These are phyloP conservation scores for Paxillus rubicundulus DNA, from an alignment of 768 basidiomycete species.

Conservation along the genomic window DNA sequence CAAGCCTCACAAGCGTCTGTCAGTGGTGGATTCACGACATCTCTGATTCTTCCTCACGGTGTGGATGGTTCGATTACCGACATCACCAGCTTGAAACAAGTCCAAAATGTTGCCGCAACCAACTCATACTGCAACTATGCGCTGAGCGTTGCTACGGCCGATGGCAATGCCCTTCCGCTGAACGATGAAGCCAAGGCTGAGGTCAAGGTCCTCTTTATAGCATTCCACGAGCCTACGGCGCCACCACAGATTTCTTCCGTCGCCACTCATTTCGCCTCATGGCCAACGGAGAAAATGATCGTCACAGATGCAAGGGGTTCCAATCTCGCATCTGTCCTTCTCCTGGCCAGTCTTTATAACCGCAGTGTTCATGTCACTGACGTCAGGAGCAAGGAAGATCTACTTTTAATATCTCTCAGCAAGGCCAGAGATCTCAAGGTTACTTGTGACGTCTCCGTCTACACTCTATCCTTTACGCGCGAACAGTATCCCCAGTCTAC, in stretches of 20 bases:
- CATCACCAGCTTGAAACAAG: constrained; percentile 61
- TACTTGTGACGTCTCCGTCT: constrained; percentile 94
- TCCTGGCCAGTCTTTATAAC: constrained; percentile 90
- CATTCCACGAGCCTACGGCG: constrained; percentile 53
- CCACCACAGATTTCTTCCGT: constrained; percentile 67
- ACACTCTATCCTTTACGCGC: constrained; percentile 81
- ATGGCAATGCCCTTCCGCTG: constrained; percentile 58
- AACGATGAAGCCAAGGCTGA: constrained; percentile 78
- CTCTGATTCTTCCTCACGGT: constrained; percentile 75
- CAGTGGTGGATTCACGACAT: constrained; percentile 86
- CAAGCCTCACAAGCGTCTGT: constrained; percentile 78
- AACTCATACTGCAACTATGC: constrained; percentile 86
- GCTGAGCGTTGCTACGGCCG: constrained; percentile 72
- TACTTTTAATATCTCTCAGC: constrained; percentile 88
- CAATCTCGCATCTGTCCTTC: constrained; percentile 87
- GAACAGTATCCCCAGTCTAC: constrained; percentile 68
- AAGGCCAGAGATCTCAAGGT: constrained; percentile 93
- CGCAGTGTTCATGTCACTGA: constrained; percentile 89
- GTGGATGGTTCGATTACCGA: constrained; percentile 62
- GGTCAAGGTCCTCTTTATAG: constrained; percentile 84
- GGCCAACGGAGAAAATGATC: constrained; percentile 91
- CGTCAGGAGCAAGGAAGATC: constrained; percentile 81
- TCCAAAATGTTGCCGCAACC: constrained; percentile 59
- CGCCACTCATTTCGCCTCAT: constrained; percentile 84
- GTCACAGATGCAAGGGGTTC: constrained; percentile 91